Conservation (phyloP, 23 red algal genomes). For the Chondrus crispus region DNA sequence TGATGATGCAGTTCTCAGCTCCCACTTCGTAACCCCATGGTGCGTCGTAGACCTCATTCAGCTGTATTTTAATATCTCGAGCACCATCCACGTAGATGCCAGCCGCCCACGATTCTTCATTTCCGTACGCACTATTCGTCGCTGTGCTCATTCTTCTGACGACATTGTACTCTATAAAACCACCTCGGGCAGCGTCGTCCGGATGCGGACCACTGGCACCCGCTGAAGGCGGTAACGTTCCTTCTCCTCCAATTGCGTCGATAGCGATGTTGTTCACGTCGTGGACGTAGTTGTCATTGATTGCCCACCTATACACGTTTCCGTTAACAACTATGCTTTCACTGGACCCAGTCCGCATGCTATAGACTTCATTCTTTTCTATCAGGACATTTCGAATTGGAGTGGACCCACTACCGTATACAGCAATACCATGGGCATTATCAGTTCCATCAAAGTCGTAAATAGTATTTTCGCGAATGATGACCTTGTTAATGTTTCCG, state of each 20-base stretch:
- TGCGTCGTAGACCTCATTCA: background rate
- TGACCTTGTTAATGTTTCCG: background rate
- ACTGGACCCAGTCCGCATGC: background rate
- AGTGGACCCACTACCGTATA: background rate
- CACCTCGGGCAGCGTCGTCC: background rate
- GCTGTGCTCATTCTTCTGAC: background rate
- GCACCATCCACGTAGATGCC: background rate
- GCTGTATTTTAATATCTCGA: background rate
- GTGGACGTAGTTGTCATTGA: background rate
- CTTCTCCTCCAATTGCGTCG: background rate
- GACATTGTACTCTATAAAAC: background rate
- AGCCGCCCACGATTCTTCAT: background rate
- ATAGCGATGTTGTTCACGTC: slow-evolving; percentile 2
- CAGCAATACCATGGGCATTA: background rate
- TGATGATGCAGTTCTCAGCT: slow-evolving; percentile 5
- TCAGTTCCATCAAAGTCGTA: background rate
- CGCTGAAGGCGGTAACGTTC: background rate
- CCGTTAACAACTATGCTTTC: slow-evolving; percentile 1
- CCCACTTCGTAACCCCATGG: background rate
- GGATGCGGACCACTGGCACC: background rate
- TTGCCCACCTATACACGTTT: background rate
- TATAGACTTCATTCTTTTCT: background rate
- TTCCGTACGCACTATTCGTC: background rate
- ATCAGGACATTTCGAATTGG: background rate
- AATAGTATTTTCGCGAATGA: background rate